Conservation (phyloP, 257 asterid genomes). For the Salvia rosmarinus region DNA sequence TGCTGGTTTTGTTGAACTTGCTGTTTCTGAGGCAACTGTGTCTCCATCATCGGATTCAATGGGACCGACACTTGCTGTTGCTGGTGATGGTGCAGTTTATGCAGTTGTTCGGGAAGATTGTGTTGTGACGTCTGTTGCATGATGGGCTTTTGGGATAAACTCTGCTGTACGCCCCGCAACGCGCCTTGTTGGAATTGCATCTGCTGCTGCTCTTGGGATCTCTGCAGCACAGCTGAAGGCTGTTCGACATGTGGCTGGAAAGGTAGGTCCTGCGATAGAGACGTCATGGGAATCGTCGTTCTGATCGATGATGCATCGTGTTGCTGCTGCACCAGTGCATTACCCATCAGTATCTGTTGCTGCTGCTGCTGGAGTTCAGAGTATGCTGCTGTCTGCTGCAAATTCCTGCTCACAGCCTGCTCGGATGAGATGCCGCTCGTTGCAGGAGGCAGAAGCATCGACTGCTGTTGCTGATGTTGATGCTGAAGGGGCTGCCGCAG, state of each 20-base stretch:
- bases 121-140: constrained; percentile 59
- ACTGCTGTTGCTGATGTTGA: constrained; percentile 48
- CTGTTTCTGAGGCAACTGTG: constrained; percentile 59
- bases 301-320: constrained; percentile 43
- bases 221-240: constrained; percentile 50
- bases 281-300: constrained; percentile 51
- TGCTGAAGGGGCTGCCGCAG: constrained; percentile 33
- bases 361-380: constrained; percentile 61
- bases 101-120: constrained; percentile 71
- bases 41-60: constrained; percentile 52
- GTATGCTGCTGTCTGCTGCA: constrained; percentile 52
- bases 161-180: constrained; percentile 55
- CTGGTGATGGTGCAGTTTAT: constrained; percentile 72
- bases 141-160: constrained; percentile 56
- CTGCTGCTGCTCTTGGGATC: constrained; percentile 68
- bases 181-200: constrained; percentile 56
- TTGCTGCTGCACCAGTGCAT: constrained; percentile 44
- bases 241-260: constrained; percentile 70
- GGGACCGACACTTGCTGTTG: constrained; percentile 56
- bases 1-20: constrained; percentile 62
- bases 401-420: constrained; percentile 49
- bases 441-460: constrained; percentile 40
- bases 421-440: constrained; percentile 43
- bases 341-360: constrained; percentile 45
- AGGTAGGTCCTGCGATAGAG: constrained; percentile 61